phyloP scores from a whole-genome alignment of 2,329 filamentous ascomycete species.

The Dothiorella sarmentorum region DNA sequence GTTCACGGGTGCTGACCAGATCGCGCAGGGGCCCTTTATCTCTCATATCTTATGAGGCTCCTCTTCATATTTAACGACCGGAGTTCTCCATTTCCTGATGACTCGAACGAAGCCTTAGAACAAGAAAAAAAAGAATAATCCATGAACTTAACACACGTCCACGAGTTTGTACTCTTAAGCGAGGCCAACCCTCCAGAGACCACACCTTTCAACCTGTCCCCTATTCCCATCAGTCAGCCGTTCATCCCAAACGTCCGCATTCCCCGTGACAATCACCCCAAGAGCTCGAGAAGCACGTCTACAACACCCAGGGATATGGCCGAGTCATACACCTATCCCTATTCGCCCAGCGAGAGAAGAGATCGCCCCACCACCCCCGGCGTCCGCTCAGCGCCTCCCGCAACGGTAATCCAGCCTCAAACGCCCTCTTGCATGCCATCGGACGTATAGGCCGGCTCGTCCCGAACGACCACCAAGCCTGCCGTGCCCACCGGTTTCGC shows the following conservation, averaged over 20 bases:
- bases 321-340: constrained; percentile 56
- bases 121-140: too few relatives aligned
- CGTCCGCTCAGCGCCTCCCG: constrained; percentile 43
- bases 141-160: background rate
- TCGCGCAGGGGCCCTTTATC: background rate
- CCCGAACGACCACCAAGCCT: background rate
- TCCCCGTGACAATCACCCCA: too few relatives aligned
- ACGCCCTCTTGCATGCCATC: constrained; percentile 48
- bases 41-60: background rate
- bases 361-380: constrained; percentile 42
- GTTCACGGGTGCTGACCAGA: background rate
- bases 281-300: too few relatives aligned
- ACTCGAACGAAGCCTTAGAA: background rate
- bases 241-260: too few relatives aligned
- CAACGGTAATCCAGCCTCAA: constrained; percentile 44
- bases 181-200: too few relatives aligned
- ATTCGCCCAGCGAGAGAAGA: constrained; percentile 43
- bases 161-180: too few relatives aligned
- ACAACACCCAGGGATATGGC: constrained; percentile 47
- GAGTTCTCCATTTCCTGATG: background rate
- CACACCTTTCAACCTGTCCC: too few relatives aligned
- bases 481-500: too few relatives aligned
- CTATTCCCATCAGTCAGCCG: constrained; percentile 35
- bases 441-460: constrained; percentile 2
- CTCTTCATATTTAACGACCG: background rate